These are phyloP conservation scores for Pythium insidiosum DNA, from an alignment of 352 stramenopile species.

Conservation along the genomic window DNA sequence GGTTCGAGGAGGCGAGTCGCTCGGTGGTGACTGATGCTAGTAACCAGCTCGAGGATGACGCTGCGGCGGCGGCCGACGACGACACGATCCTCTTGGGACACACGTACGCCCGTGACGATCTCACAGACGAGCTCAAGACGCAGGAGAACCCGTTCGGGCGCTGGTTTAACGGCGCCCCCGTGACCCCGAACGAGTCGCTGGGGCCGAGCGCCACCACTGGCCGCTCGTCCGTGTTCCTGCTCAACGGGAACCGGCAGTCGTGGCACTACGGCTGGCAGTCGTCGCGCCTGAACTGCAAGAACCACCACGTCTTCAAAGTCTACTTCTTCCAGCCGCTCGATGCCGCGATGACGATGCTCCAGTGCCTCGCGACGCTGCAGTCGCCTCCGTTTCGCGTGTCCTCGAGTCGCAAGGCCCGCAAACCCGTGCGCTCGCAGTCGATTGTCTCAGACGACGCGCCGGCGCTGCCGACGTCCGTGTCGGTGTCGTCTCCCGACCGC, in stretches of 20 bases:
- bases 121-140: conserved; percentile 72
- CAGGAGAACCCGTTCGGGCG: conserved; percentile 66
- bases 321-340: conserved; percentile 45
- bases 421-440: too few species aligned
- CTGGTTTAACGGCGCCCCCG: conserved; percentile 52
- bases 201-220: conserved; percentile 5
- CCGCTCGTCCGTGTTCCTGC: conserved; percentile 51
- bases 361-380: conserved; percentile 41
- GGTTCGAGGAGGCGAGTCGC: conserved; percentile 48
- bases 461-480: too few species aligned
- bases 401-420: conserved; percentile 73
- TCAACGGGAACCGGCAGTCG: conserved; percentile 81
- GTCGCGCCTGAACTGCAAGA: conserved; percentile 79
- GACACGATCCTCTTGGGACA: conserved; percentile 22
- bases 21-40: background rate
- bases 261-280: conserved; percentile 86
- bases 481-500: too few species aligned
- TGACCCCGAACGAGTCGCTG: conserved; percentile 14
- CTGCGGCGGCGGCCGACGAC: background rate
- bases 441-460: too few species aligned
- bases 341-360: conserved; percentile 19
- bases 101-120: conserved; percentile 47
- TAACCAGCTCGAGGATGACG: background rate
- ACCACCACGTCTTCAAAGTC: conserved; percentile 75
- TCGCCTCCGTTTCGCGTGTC: conserved; percentile 74